These are phyloP conservation scores for Aspergillus viridinutans DNA, from an alignment of 2,329 filamentous ascomycete species.

Conservation along the genomic window DNA sequence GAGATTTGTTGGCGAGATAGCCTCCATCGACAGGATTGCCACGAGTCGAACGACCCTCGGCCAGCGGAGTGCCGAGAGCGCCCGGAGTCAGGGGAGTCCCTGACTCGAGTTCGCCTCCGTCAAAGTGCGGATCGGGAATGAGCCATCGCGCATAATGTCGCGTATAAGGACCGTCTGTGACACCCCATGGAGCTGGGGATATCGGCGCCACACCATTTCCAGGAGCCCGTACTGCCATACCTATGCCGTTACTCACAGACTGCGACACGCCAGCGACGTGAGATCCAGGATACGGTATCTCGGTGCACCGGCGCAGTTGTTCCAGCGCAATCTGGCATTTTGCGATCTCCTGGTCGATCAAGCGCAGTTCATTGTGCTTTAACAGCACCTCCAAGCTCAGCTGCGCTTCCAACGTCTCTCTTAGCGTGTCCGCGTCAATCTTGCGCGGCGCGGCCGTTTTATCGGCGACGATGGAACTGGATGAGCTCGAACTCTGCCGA, in stretches of 20 bases:
- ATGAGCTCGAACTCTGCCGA: conserved; percentile 4
- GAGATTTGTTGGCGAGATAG: conserved; percentile 50
- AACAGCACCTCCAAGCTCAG: conserved; percentile 86
- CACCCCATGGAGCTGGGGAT: conserved; percentile 84
- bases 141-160: conserved; percentile 96
- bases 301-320: conserved; percentile 84
- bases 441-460: conserved; percentile 19
- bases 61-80: conserved; percentile 40
- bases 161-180: conserved; percentile 86
- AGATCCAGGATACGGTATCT: conserved; percentile 82
- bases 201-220: conserved; percentile 63
- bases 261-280: conserved; percentile 56
- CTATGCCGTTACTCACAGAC: conserved; percentile 69
- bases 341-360: conserved; percentile 93
- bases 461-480: conserved; percentile 9
- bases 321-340: conserved; percentile 93
- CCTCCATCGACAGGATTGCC: conserved; percentile 62
- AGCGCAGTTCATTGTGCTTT: conserved; percentile 88
- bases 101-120: conserved; percentile 53
- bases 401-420: conserved; percentile 75
- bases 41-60: conserved; percentile 74
- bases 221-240: conserved; percentile 61
- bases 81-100: conserved; percentile 16
- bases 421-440: conserved; percentile 48
- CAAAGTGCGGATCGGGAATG: conserved; percentile 81